Evolutionary conservation across 2,329 filamentous ascomycete species (phyloP).

Genomic region (Alternaria brassicae): DNA sequence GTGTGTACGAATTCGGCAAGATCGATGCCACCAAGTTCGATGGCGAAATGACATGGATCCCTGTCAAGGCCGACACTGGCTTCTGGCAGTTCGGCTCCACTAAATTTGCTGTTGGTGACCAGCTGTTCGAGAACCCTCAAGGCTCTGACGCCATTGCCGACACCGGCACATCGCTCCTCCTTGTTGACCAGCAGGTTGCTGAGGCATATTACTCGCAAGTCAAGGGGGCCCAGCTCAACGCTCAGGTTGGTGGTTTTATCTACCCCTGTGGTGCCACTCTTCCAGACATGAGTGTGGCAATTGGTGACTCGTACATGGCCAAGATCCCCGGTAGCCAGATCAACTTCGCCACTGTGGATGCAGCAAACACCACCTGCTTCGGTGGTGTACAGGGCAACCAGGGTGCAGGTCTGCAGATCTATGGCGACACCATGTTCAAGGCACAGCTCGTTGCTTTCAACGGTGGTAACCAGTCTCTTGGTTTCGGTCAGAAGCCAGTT

Average conservation of each 20-base stretch:
- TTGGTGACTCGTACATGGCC: slow-evolving; percentile 65
- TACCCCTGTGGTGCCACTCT: slow-evolving; percentile 54
- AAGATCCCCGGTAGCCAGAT: slow-evolving; percentile 59
- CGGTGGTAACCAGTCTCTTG: slow-evolving; percentile 60
- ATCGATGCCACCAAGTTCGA: slow-evolving; percentile 70
- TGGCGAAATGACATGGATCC: slow-evolving; percentile 67
- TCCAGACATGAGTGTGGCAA: slow-evolving; percentile 59
- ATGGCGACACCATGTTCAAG: slow-evolving; percentile 68
- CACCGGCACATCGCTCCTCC: slow-evolving; percentile 68
- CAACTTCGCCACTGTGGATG: slow-evolving; percentile 49
- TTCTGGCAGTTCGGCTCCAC: slow-evolving; percentile 73
- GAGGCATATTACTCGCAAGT: slow-evolving; percentile 56
- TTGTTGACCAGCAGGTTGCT: slow-evolving; percentile 63
- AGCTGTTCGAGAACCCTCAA: slow-evolving; percentile 62
- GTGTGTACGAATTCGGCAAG: slow-evolving; percentile 76
- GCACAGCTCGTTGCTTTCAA: slow-evolving; percentile 68
- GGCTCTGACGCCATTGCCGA: slow-evolving; percentile 56
- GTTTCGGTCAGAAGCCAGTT: slow-evolving; percentile 55
- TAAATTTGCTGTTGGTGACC: slow-evolving; percentile 63
- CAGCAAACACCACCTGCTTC: slow-evolving; percentile 64
- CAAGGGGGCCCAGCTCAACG: slow-evolving; percentile 46
- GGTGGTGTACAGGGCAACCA: slow-evolving; percentile 69
- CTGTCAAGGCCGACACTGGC: slow-evolving; percentile 67
- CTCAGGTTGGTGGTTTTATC: slow-evolving; percentile 52
- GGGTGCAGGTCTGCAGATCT: slow-evolving; percentile 64